These are phyloP conservation scores for Sarcomyxa edulis DNA, from an alignment of 768 basidiomycete genomes.

Conservation along the genomic window DNA sequence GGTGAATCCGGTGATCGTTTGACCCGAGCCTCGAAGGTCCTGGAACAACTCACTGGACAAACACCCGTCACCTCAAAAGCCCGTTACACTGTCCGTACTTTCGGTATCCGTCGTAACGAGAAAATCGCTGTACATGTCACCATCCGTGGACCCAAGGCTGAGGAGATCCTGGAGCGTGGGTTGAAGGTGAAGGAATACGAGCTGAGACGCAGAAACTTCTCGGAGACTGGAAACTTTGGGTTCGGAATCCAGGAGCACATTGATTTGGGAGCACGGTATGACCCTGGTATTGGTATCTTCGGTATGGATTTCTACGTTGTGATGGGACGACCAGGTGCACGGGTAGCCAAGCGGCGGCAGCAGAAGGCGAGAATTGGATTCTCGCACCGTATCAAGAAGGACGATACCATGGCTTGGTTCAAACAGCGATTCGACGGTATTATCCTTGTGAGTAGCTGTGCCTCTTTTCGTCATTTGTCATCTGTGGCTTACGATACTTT, in stretches of 20 bases:
- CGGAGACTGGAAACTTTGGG: slow-evolving; percentile 98
- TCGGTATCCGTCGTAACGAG: slow-evolving; percentile 99
- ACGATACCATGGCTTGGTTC: slow-evolving; percentile 98
- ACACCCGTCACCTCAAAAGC: slow-evolving; percentile 99
- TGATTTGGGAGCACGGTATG: slow-evolving; percentile 97
- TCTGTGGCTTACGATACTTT: no score
- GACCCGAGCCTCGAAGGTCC: slow-evolving; percentile 97
- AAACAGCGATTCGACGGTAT: slow-evolving; percentile 99
- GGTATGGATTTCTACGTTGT: slow-evolving; percentile 99
- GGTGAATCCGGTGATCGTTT: slow-evolving; percentile 99
- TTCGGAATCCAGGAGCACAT: slow-evolving; percentile 99
- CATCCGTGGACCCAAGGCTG: slow-evolving; percentile 98
- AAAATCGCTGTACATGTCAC: slow-evolving; percentile 99
- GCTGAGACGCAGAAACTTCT: slow-evolving; percentile 94
- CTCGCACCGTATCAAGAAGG: slow-evolving; percentile 88
- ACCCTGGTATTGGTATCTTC: slow-evolving; percentile 98
- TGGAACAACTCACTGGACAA: slow-evolving; percentile 99
- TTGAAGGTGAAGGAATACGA: slow-evolving; percentile 99
- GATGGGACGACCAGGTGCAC: slow-evolving; percentile 93
- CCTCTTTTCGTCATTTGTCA: no score
- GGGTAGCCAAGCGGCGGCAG: slow-evolving; percentile 88
- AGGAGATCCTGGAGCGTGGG: slow-evolving; percentile 98
- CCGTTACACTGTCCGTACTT: slow-evolving; percentile 98
- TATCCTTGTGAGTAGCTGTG: slow-evolving; percentile 80
- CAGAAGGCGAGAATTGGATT: slow-evolving; percentile 84